Evolutionary conservation across 306 rosid species (phyloP).

Genomic region (Casuarina cunninghamiana): DNA sequence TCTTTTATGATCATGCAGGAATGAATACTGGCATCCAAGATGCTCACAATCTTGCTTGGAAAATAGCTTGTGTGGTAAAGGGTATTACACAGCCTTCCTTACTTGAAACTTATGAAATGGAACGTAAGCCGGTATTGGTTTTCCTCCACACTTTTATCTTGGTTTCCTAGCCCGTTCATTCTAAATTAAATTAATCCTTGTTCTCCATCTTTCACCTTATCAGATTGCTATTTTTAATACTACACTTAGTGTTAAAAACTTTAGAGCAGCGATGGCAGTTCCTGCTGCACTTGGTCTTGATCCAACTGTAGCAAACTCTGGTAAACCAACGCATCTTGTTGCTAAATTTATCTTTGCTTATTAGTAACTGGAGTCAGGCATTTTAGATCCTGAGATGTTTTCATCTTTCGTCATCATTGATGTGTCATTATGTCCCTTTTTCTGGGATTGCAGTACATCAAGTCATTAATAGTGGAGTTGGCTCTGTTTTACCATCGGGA

Average conservation of each 20-base stretch:
- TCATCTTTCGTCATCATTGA: constrained; percentile 18
- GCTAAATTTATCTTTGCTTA: constrained; percentile 7
- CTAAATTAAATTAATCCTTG: constrained; percentile 23
- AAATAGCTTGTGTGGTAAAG: constrained; percentile 74
- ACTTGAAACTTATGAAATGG: constrained; percentile 72
- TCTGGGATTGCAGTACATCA: constrained; percentile 65
- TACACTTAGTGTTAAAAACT: constrained; percentile 75
- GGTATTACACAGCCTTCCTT: constrained; percentile 76
- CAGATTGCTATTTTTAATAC: constrained; percentile 88
- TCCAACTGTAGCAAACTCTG: constrained; percentile 87
- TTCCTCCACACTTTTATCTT: constrained; percentile 23
- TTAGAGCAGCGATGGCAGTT: constrained; percentile 92
- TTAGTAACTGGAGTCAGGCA: constrained; percentile 9
- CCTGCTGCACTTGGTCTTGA: constrained; percentile 91
- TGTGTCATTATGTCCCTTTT: constrained; percentile 16
- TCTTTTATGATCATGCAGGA: constrained; percentile 53
- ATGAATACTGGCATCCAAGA: constrained; percentile 99
- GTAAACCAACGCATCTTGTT: constrained; percentile 37
- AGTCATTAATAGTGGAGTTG: constrained; percentile 53
- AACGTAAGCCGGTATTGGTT: constrained; percentile 80
- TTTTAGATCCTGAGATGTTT: constrained; percentile 14
- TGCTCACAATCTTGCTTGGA: constrained; percentile 98
- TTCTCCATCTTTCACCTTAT: constrained; percentile 13
- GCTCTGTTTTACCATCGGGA: constrained; percentile 71
- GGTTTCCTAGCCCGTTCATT: not conserved